Evolutionary conservation across 192 early-diverging fungal genomes (phyloP), one percentile per base, ranked within the genome.

Genomic region (Jimgerdemannia flammicorona): DNA sequence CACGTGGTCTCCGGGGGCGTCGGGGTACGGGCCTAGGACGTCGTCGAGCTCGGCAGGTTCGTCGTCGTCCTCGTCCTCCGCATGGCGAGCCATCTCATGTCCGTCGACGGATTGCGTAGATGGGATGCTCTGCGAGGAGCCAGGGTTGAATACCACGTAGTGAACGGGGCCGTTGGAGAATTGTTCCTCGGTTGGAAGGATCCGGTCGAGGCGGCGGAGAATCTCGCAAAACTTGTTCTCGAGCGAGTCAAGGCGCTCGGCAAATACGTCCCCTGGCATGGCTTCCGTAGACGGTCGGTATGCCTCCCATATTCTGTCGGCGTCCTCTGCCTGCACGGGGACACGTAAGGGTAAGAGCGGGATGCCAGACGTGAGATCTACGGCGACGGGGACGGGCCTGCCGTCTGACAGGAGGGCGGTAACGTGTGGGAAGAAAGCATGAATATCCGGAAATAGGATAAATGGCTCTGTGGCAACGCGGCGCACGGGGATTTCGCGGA

Each of bases 361-460:
- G 17, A 7, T 9, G 11, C 67, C 49, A 18, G 29, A 39, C 14
- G 44, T 17, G 19, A 69, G 70, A 14, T 76, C 70, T 14, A 71
- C 4, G 11, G 43, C 20, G n/a, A 79, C 72, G 4, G 78, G 78
- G 29, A 79, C 64, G 18, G 75, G 40, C 39, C 75, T 75, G 7
- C 69, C 59, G 67, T 67, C 70, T 8, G 73, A 75, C 64, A 79
- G 19, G 40, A 79, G 43, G 8, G 73, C 78, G 64, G 74, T 79
- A 9, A 73, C 78, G 9, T 44, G 67, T 17, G 78, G 78, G 64
- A 75, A 64, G 64, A 79, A 64, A 3, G 78, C 54, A 65, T 79
- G 78, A 63, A 79, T 59, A 67, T 79, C 78, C 8, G 43, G 64
- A 44, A 79, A 69, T 8, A 79, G 73, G 20, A 79, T 14, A 59